phyloP scores from a whole-genome alignment of 306 rosid genomes.

The Boehmeria nivea region DNA sequence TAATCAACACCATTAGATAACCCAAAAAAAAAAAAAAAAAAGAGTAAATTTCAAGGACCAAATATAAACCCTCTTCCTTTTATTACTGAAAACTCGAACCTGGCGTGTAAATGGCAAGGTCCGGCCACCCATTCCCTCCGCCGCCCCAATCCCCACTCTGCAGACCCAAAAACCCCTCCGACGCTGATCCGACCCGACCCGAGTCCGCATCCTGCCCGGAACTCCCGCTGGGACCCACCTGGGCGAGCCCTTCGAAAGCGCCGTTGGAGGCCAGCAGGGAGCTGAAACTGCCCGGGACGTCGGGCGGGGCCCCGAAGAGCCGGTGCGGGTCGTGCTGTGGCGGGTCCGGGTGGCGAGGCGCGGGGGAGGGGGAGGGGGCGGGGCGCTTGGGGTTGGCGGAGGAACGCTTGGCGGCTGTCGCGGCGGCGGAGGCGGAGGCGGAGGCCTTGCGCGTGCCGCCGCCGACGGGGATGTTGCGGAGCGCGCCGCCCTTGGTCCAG shows the following conservation, averaged over 20 bases:
- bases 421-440: slow-evolving; percentile 34
- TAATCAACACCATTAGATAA: slow-evolving; percentile 18
- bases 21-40: too few relatives aligned
- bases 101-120: slow-evolving; percentile 86
- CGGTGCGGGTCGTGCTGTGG: slow-evolving; percentile 13
- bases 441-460: slow-evolving; percentile 80
- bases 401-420: slow-evolving; percentile 51
- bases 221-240: slow-evolving; percentile 48
- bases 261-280: slow-evolving; percentile 57
- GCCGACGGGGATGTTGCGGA: slow-evolving; percentile 83
- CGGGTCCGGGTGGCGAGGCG: slow-evolving; percentile 35
- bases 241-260: slow-evolving; percentile 49
- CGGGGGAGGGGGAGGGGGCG: slow-evolving; percentile 35
- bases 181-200: slow-evolving; percentile 35
- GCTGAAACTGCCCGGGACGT: slow-evolving; percentile 54
- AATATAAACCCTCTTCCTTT: slow-evolving; percentile 8
- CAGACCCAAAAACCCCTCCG: slow-evolving; percentile 34
- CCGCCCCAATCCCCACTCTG: slow-evolving; percentile 55
- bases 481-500: slow-evolving; percentile 95
- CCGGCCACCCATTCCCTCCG: slow-evolving; percentile 66
- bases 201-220: slow-evolving; percentile 30
- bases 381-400: slow-evolving; percentile 43
- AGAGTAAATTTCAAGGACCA: not conserved
- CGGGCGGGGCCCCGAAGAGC: slow-evolving; percentile 30
- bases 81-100: slow-evolving; percentile 60